Conservation (phyloP, 2,329 filamentous ascomycete genomes). For the Ophiostoma montium region DNA sequence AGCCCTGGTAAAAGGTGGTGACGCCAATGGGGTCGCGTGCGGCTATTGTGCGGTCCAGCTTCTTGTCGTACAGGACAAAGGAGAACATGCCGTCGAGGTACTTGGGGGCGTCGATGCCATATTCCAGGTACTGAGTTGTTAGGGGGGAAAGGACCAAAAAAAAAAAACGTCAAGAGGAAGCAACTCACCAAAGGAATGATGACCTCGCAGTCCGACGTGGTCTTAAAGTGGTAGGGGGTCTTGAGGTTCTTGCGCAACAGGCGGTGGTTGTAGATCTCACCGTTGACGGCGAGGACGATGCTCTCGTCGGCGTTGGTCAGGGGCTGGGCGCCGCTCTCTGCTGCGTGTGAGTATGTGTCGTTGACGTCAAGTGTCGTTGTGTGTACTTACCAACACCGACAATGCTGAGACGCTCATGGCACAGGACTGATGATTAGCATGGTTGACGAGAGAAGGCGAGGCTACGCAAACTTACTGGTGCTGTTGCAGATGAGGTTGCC, state of each 20-base stretch:
- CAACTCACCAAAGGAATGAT: slow-evolving; percentile 81
- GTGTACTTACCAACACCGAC: slow-evolving; percentile 79
- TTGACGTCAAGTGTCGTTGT: slow-evolving; percentile 9
- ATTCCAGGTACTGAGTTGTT: slow-evolving; percentile 61
- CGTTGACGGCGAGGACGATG: slow-evolving; percentile 91
- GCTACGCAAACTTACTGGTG: slow-evolving; percentile 54
- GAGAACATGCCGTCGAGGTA: slow-evolving; percentile 99
- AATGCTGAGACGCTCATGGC: slow-evolving; percentile 94
- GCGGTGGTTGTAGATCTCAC: slow-evolving; percentile 99
- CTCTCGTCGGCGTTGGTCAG: slow-evolving; percentile 81
- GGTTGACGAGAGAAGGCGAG: background rate
- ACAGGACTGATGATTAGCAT: slow-evolving; percentile 52
- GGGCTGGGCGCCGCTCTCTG: slow-evolving; percentile 90
- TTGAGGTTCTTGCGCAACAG: slow-evolving; percentile 79
- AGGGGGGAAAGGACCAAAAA: too few relatives aligned
- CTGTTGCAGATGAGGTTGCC: slow-evolving; percentile 81
- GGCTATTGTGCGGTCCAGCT: slow-evolving; percentile 78
- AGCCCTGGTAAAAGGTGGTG: slow-evolving; percentile 94
- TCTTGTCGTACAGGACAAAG: slow-evolving; percentile 95
- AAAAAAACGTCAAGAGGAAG: background rate
- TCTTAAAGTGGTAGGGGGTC: slow-evolving; percentile 89
- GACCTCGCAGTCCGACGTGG: slow-evolving; percentile 95
- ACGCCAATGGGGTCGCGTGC: slow-evolving; percentile 94
- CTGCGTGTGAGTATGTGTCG: slow-evolving; percentile 16
- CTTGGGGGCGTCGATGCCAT: slow-evolving; percentile 84